A percentile compares a stretch with the other conserved stretches of the same genome.
phyloP scores from a whole-genome alignment of 2,329 filamentous ascomycete genomes.

The Allantophomopsis lycopodina region DNA sequence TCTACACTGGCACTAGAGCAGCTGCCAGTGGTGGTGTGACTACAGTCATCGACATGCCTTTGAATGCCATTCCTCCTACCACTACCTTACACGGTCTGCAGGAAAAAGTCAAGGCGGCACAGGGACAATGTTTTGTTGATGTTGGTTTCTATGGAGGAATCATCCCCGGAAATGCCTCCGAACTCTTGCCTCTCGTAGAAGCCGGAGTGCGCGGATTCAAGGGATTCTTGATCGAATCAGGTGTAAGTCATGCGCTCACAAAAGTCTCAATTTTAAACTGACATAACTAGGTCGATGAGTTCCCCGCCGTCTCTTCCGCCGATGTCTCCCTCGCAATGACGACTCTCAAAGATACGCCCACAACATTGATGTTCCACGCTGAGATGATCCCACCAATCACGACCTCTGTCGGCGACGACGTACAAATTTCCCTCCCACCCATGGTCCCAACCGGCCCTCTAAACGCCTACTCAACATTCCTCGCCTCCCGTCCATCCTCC shows the following conservation, averaged over 20 bases:
- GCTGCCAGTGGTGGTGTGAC: constrained; percentile 94
- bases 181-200: constrained; percentile 69
- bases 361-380: constrained; percentile 97
- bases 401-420: constrained; percentile 64
- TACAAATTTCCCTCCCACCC: constrained; percentile 56
- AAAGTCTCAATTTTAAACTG: constrained; percentile 4
- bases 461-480: constrained; percentile 75
- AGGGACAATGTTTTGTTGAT: constrained; percentile 91
- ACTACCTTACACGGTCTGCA: constrained; percentile 73
- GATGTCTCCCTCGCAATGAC: constrained; percentile 74
- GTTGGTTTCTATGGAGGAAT: constrained; percentile 97
- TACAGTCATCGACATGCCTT: constrained; percentile 92
- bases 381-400: constrained; percentile 92
- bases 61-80: constrained; percentile 93
- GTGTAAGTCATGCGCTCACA: constrained; percentile 43
- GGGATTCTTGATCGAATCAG: constrained; percentile 92
- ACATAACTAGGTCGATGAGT: constrained; percentile 66
- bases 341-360: constrained; percentile 66
- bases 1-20: constrained; percentile 85
- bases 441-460: constrained; percentile 58
- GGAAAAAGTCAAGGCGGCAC: constrained; percentile 73
- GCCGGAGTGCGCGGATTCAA: constrained; percentile 92
- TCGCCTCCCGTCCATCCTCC: constrained; percentile 74
- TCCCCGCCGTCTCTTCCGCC: constrained; percentile 70
- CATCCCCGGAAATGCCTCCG: constrained; percentile 72